Base-by-base conservation (phyloP, 2,329 filamentous ascomycete species). In the Orbilia brochopaga region DNA sequence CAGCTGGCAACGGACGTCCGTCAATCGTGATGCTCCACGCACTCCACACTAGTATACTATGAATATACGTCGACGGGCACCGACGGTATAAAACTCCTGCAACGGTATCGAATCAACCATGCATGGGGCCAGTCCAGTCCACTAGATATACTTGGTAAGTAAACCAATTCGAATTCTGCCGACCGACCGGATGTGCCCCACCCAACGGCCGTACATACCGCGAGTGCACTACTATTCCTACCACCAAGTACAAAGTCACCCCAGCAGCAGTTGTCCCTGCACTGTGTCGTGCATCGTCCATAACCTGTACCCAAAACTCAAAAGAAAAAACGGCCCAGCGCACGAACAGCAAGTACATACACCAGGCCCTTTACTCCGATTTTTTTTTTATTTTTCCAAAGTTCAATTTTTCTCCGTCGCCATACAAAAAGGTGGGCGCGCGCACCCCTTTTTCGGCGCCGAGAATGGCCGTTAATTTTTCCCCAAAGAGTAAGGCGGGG, bases 381-480 rank as follows among this genome's bases (percentile, higher is more conserved):
- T 55, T 55, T 60, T 42, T 21, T 19, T 44, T 30, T 19, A 17
- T 13, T 51, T 48, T 46, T 56, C 53, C n/a, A n/a, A n/a, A n/a
- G n/a, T n/a, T n/a, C n/a, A n/a, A n/a, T n/a, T n/a, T n/a, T n/a
- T n/a, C n/a, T n/a, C n/a, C n/a, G n/a, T n/a, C n/a, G n/a, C 65
- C 59, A 63, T 70, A 70, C 58, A 63, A 70, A 63, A 70, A 70
- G 59, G 66, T 59, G 46, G 66, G 66, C 57, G 59, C 53, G 59
- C 60, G 55, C 65, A 70, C 66, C 66, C 66, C 59, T 70, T 70
- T 69, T 64, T 64, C 66, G 66, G 66, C 63, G 66, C 57, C 59
- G 55, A 59, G 63, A 70, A 70, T 54, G 54, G 55, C 51, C 46
- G 24, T 60, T 70, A 70, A 70, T 70, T 59, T 51, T 30, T 8